These are phyloP conservation scores for Trichocladium uniseriatum DNA, from an alignment of 495 filamentous ascomycete genomes.

Conservation along the genomic window DNA sequence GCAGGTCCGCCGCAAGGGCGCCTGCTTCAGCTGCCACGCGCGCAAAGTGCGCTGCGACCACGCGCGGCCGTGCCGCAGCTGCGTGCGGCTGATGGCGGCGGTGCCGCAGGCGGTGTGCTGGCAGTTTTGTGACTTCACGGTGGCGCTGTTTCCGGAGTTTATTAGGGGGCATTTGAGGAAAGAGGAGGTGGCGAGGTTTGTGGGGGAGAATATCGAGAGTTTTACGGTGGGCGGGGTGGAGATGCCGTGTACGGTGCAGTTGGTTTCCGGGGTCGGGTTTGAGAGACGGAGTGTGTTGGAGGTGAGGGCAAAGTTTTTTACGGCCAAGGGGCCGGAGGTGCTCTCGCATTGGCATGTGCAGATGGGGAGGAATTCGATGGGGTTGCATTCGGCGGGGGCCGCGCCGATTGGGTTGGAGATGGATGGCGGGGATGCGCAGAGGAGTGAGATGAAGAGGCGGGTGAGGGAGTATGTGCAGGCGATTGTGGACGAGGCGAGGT, in stretches of 20 bases:
- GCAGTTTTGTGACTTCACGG: conserved; percentile 39
- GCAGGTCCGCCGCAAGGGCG: conserved; percentile 36
- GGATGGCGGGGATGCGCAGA: conserved; percentile 15
- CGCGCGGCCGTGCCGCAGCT: conserved; percentile 39
- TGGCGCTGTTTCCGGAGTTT: conserved; percentile 40
- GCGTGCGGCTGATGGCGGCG: conserved; percentile 33
- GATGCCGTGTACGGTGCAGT: conserved; percentile 31
- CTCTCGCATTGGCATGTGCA: conserved; percentile 37
- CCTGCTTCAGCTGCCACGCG: conserved; percentile 43
- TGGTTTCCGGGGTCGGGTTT: conserved; percentile 36
- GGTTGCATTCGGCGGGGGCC: conserved; percentile 28
- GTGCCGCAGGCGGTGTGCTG: conserved; percentile 39
- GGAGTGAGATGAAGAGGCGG: conserved; percentile 31
- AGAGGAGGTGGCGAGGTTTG: conserved; percentile 34
- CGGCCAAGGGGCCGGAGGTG: conserved; percentile 35
- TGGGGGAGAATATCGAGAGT: conserved; percentile 32
- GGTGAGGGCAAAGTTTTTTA: conserved; percentile 39
- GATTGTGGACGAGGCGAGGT: conserved; percentile 32
- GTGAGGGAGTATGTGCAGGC: conserved; percentile 36
- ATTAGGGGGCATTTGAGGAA: conserved; percentile 38
- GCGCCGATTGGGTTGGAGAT: conserved; percentile 39
- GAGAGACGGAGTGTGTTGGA: conserved; percentile 22
- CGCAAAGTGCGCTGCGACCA: conserved; percentile 40
- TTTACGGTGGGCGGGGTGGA: conserved; percentile 31
- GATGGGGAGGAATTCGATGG: conserved; percentile 22